Conservation (phyloP, 2,329 filamentous ascomycete genomes). For the Clarireedia homoeocarpa region DNA sequence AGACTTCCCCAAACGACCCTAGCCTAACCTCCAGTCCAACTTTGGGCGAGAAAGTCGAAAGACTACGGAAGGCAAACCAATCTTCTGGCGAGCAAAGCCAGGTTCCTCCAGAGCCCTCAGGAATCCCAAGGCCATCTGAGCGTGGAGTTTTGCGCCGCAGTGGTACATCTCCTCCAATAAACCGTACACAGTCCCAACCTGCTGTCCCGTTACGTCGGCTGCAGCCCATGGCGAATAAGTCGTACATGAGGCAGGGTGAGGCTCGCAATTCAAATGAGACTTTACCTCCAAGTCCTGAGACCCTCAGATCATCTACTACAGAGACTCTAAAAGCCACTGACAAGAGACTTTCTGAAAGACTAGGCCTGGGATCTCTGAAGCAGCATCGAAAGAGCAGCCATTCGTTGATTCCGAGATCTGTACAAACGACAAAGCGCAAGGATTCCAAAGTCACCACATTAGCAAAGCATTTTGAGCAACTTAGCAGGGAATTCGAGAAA, state of each 20-base stretch:
- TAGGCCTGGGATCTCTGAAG: slow-evolving; percentile 61
- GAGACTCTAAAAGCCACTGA: slow-evolving; percentile 34
- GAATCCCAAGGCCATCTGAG: slow-evolving; percentile 28
- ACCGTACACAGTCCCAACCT: slow-evolving; percentile 29
- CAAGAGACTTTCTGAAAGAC: slow-evolving; percentile 68
- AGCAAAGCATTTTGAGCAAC: slow-evolving; percentile 90
- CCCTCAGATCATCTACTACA: slow-evolving; percentile 19
- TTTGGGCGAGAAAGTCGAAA: slow-evolving; percentile 26
- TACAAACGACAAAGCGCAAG: slow-evolving; percentile 56
- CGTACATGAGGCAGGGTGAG: slow-evolving; percentile 17
- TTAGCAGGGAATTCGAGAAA: slow-evolving; percentile 85
- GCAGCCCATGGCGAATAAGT: slow-evolving; percentile 17
- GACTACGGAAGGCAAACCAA: slow-evolving; percentile 19
- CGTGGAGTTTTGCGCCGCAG: slow-evolving; percentile 20
- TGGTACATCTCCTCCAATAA: slow-evolving; percentile 26
- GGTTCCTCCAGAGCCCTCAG: slow-evolving; percentile 20
- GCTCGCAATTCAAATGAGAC: slow-evolving; percentile 13
- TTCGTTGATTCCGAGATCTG: slow-evolving; percentile 86
- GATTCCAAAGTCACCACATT: slow-evolving; percentile 81
- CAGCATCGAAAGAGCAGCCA: slow-evolving; percentile 43
- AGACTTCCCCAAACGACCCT: background rate
- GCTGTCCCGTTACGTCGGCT: slow-evolving; percentile 26
- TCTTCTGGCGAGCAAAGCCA: slow-evolving; percentile 11
- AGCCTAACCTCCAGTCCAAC: slow-evolving; percentile 17
- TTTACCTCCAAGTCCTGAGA: slow-evolving; percentile 16